phyloP scores from a whole-genome alignment of 2,329 filamentous ascomycete species.

The Sphaerulina musiva region DNA sequence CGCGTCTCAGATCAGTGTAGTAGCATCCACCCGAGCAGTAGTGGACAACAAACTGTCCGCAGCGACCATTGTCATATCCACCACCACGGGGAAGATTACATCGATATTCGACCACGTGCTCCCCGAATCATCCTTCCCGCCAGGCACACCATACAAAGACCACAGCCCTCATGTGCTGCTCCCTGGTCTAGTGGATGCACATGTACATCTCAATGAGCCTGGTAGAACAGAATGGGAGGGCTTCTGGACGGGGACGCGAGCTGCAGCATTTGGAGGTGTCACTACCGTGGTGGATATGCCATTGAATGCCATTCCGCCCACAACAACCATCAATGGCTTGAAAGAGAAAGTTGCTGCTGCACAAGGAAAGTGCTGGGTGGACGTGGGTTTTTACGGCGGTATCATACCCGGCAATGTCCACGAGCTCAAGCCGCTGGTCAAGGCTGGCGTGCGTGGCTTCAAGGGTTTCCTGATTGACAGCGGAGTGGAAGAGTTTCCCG shows the following conservation, averaged over 20 bases:
- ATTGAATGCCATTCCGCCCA: slow-evolving; percentile 91
- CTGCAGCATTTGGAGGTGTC: slow-evolving; percentile 89
- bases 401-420: slow-evolving; percentile 82
- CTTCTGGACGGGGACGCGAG: slow-evolving; percentile 88
- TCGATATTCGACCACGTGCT: slow-evolving; percentile 67
- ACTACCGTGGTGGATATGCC: slow-evolving; percentile 98
- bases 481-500: slow-evolving; percentile 93
- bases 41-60: slow-evolving; percentile 70
- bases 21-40: slow-evolving; percentile 78
- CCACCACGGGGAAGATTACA: slow-evolving; percentile 74
- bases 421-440: slow-evolving; percentile 72
- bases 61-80: slow-evolving; percentile 75
- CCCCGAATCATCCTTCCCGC: slow-evolving; percentile 67
- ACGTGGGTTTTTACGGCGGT: slow-evolving; percentile 97
- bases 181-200: slow-evolving; percentile 89
- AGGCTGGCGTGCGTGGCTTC: slow-evolving; percentile 85
- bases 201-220: slow-evolving; percentile 96
- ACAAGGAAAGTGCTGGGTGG: slow-evolving; percentile 87
- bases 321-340: slow-evolving; percentile 77
- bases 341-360: slow-evolving; percentile 81
- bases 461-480: slow-evolving; percentile 97
- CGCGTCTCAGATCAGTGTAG: slow-evolving; percentile 54
- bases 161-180: slow-evolving; percentile 79
- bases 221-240: slow-evolving; percentile 98
- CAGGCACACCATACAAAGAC: slow-evolving; percentile 67